phyloP scores from a whole-genome alignment of 768 basidiomycete genomes.

The Hortiboletus campestris region DNA sequence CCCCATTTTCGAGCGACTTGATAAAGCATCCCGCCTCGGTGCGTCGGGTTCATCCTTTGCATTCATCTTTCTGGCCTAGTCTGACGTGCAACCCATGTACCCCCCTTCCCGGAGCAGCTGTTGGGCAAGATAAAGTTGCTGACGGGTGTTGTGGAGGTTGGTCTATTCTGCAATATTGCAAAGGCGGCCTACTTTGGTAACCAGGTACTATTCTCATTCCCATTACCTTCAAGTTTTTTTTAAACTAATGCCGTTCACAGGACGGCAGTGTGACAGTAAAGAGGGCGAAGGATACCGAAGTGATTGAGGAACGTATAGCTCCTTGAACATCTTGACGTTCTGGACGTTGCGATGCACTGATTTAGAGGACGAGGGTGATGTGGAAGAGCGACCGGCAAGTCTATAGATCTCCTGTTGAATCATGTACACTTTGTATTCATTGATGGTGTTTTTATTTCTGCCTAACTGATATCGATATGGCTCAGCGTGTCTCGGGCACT shows the following conservation, averaged over 20 bases:
- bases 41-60: not conserved
- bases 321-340: not conserved
- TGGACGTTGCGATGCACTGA: not conserved
- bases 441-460: not conserved
- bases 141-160: conserved; percentile 98
- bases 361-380: not conserved
- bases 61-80: not conserved
- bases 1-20: conserved; percentile 72
- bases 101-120: conserved; percentile 45
- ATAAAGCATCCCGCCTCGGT: conserved; percentile 70
- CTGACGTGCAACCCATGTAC: not conserved
- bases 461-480: no score
- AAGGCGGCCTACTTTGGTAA: conserved; percentile 97
- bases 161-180: conserved; percentile 91
- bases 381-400: not conserved
- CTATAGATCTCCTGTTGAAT: not conserved
- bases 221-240: not conserved
- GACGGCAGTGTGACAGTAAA: conserved; percentile 71
- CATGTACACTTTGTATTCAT: not conserved
- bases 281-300: conserved; percentile 31
- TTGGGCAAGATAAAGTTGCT: conserved; percentile 85
- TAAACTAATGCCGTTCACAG: conserved; percentile 29
- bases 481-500: no score
- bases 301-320: conserved; percentile 20
- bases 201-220: conserved; percentile 42